phyloP scores from a whole-genome alignment of 768 basidiomycete genomes.

The Serendipita indica region DNA sequence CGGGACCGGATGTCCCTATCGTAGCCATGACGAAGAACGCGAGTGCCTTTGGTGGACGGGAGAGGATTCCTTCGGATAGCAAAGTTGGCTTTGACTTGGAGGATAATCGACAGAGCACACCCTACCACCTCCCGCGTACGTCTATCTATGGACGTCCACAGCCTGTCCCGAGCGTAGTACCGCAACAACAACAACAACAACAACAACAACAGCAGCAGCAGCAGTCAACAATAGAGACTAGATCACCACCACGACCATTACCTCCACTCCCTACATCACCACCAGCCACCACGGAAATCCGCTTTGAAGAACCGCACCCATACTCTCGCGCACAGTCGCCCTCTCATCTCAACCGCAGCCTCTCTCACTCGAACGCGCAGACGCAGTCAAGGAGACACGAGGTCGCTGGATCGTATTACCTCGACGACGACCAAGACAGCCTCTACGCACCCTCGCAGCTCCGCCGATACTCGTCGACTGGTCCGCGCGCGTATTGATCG shows the following conservation, averaged over 20 bases:
- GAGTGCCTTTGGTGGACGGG: neutral
- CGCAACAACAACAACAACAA: neutral
- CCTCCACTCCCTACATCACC: too few species aligned
- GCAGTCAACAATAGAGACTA: neutral
- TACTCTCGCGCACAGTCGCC: constrained; percentile 8
- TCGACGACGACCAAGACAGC: neutral
- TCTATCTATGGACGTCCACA: neutral
- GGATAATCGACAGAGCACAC: neutral
- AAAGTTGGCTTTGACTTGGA: constrained; percentile 5
- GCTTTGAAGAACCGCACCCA: constrained; percentile 1
- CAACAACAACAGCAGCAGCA: neutral
- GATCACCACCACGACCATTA: neutral
- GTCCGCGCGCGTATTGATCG: too few species aligned
- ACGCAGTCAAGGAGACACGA: neutral
- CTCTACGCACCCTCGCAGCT: neutral
- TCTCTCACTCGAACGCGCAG: neutral
- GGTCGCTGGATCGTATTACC: neutral
- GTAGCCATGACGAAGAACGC: neutral
- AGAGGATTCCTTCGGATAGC: neutral
- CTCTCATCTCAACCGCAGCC: neutral
- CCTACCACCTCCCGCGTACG: neutral
- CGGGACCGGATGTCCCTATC: neutral
- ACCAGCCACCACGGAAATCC: neutral
- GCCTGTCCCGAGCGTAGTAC: neutral
- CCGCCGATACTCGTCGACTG: too few species aligned